phyloP scores from a whole-genome alignment of 2,329 filamentous ascomycete genomes.

The Paecilomyces variotii region DNA sequence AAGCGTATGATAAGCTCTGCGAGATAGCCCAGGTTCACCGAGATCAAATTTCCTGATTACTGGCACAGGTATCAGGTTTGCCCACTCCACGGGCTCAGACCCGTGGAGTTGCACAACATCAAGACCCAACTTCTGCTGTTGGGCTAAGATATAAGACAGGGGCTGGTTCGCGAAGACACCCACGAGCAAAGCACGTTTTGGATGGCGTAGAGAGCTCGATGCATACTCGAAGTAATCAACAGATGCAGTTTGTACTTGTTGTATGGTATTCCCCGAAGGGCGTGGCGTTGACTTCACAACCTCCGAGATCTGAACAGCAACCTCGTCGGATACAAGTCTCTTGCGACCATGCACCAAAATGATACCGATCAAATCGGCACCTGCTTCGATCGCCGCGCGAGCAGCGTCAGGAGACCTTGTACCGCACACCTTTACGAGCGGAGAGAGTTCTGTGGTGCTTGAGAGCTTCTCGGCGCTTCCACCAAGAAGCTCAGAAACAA shows the following conservation, averaged over 20 bases:
- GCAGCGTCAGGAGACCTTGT: constrained; percentile 78
- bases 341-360: constrained; percentile 77
- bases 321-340: constrained; percentile 70
- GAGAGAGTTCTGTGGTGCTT: constrained; percentile 22
- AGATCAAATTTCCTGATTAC: constrained; percentile 83
- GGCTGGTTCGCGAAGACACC: constrained; percentile 93
- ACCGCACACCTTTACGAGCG: constrained; percentile 91
- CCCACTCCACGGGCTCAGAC: constrained; percentile 87
- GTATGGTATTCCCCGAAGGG: constrained; percentile 12
- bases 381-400: constrained; percentile 68
- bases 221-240: constrained; percentile 64
- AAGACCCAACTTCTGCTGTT: constrained; percentile 66
- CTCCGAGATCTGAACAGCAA: constrained; percentile 71
- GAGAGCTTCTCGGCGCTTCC: constrained; percentile 25
- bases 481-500: constrained; percentile 77
- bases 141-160: constrained; percentile 68
- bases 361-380: constrained; percentile 88
- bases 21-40: constrained; percentile 60
- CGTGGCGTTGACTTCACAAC: constrained; percentile 54
- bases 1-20: constrained; percentile 72
- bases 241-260: constrained; percentile 17
- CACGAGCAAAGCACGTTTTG: constrained; percentile 65
- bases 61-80: constrained; percentile 77
- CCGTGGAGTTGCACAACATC: constrained; percentile 93
- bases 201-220: constrained; percentile 40